Evolutionary conservation across 495 filamentous ascomycete genomes (phyloP).

Genomic region (Cryomyces minteri): DNA sequence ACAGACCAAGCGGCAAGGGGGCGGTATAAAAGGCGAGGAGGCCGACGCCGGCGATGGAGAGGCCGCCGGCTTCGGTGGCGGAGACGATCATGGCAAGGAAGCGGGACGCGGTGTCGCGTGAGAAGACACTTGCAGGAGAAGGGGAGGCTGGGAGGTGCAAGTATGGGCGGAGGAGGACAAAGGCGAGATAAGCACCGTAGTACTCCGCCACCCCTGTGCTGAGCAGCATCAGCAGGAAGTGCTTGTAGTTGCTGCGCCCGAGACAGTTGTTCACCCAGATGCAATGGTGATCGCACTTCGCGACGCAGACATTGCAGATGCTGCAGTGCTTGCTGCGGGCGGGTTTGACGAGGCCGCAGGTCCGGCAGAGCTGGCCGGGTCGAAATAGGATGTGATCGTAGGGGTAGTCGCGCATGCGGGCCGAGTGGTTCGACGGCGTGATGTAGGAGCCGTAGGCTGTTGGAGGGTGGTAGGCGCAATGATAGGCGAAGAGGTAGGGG

Average conservation of each 20-base stretch:
- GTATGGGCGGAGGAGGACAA: slow-evolving; percentile 34
- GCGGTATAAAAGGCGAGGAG: slow-evolving; percentile 61
- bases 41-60: slow-evolving; percentile 55
- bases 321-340: slow-evolving; percentile 91
- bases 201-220: slow-evolving; percentile 45
- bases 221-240: slow-evolving; percentile 60
- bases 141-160: slow-evolving; percentile 9
- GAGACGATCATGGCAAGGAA: slow-evolving; percentile 34
- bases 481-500: slow-evolving; percentile 70
- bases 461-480: slow-evolving; percentile 30
- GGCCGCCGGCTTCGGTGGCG: slow-evolving; percentile 37
- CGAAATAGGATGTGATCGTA: slow-evolving; percentile 81
- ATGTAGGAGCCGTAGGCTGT: slow-evolving; percentile 46
- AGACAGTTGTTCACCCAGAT: slow-evolving; percentile 94
- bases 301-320: slow-evolving; percentile 69
- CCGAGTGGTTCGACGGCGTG: slow-evolving; percentile 42
- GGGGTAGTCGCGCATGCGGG: slow-evolving; percentile 62
- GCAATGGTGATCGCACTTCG: slow-evolving; percentile 80
- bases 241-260: slow-evolving; percentile 65
- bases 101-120: background rate
- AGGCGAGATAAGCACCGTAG: slow-evolving; percentile 56
- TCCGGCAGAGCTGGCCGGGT: slow-evolving; percentile 48
- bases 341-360: slow-evolving; percentile 65
- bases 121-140: background rate
- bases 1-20: slow-evolving; percentile 55